Percentiles rank a stretch among this genome's conserved stretches.
These are phyloP conservation scores for Xerocomus spinulosus DNA, from an alignment of 768 basidiomycete species.

Conservation along the genomic window DNA sequence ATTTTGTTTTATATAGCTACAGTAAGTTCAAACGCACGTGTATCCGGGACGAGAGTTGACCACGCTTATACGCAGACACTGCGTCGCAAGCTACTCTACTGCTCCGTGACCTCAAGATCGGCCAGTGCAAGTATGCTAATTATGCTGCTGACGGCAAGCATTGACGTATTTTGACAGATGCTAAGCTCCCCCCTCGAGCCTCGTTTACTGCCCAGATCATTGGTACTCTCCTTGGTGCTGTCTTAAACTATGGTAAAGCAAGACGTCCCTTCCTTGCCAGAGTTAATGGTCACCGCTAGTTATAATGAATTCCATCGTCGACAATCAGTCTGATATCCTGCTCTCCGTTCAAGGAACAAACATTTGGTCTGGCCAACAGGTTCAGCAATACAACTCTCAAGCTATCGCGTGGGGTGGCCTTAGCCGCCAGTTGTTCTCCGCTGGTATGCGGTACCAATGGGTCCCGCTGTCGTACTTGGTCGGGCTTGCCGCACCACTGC, in stretches of 20 bases:
- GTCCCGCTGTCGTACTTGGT: constrained; percentile 36
- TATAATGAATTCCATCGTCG: constrained; percentile 57
- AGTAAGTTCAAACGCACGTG: constrained; percentile 27
- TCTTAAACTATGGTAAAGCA: constrained; percentile 42
- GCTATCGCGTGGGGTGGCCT: constrained; percentile 40
- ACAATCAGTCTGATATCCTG: constrained; percentile 45
- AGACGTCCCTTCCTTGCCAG: neutral
- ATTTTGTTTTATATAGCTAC: constrained; percentile 42
- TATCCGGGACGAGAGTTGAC: constrained; percentile 38
- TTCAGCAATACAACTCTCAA: constrained; percentile 29
- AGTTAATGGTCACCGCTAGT: constrained; percentile 34
- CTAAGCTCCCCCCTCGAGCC: constrained; percentile 60
- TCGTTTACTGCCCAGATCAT: constrained; percentile 56
- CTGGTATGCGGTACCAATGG: constrained; percentile 32
- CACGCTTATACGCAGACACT: constrained; percentile 39
- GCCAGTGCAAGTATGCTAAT: constrained; percentile 15
- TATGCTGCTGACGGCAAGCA: constrained; percentile 32
- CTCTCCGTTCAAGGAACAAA: constrained; percentile 51
- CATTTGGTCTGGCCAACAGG: constrained; percentile 31
- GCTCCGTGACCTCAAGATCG: constrained; percentile 54
- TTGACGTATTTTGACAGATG: constrained; percentile 21
- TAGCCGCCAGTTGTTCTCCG: constrained; percentile 31
- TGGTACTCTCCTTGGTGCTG: constrained; percentile 51
- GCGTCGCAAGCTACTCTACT: constrained; percentile 46
- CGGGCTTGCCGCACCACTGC: constrained; percentile 35